These are phyloP conservation scores for Aureobasidium lini DNA, from an alignment of 2,329 filamentous ascomycete genomes.

Conservation along the genomic window DNA sequence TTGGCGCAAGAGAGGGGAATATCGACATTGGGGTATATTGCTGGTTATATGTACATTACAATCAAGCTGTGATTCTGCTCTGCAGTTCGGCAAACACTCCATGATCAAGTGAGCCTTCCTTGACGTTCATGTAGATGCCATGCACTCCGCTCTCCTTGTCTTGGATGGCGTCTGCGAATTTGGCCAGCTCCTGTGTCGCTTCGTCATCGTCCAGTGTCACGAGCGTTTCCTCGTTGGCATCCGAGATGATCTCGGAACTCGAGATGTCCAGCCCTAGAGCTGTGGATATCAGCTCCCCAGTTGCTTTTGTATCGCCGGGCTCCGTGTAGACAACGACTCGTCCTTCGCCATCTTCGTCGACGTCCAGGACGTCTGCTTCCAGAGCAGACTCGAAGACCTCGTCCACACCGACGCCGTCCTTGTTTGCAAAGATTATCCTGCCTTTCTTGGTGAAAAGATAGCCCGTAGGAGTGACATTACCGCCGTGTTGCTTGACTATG, in stretches of 20 bases:
- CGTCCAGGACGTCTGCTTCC: conserved; percentile 73
- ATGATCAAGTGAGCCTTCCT: conserved; percentile 31
- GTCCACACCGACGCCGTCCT: conserved; percentile 51
- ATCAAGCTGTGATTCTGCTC: conserved; percentile 26
- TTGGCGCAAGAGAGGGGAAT: background rate
- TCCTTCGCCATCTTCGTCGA: conserved; percentile 61
- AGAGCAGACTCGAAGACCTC: conserved; percentile 74
- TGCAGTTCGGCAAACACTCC: conserved; percentile 33
- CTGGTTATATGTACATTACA: conserved; percentile 17
- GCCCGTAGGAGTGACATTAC: conserved; percentile 61
- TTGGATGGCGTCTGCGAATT: conserved; percentile 53
- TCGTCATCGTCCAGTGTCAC: conserved; percentile 54
- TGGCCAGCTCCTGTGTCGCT: conserved; percentile 49
- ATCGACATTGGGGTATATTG: conserved; percentile 17
- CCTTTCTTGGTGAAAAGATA: conserved; percentile 84
- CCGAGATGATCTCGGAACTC: conserved; percentile 76
- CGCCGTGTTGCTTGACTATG: conserved; percentile 64
- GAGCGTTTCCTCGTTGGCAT: conserved; percentile 71
- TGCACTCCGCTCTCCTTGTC: conserved; percentile 64
- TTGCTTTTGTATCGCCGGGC: conserved; percentile 55
- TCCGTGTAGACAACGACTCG: conserved; percentile 65
- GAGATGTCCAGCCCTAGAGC: conserved; percentile 60
- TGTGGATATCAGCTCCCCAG: conserved; percentile 56
- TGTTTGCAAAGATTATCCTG: conserved; percentile 59
- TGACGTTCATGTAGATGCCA: conserved; percentile 66